Conservation (phyloP, 2,329 filamentous ascomycete species). For the Chrysoporthe deuterocubensis region DNA sequence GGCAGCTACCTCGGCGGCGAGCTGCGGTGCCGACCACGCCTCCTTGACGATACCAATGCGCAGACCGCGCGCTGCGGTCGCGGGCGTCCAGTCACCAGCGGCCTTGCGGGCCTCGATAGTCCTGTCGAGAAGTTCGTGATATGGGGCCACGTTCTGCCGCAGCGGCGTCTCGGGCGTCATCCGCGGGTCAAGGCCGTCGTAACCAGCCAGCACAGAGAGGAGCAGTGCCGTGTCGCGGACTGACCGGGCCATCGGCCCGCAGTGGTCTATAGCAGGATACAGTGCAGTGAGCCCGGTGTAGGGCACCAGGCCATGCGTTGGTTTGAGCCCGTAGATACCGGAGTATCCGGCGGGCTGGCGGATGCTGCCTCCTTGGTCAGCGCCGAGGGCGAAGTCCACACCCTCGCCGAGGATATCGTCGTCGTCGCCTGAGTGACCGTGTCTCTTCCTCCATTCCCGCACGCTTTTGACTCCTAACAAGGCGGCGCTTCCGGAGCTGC, state of each 20-base stretch:
- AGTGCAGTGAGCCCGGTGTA: constrained; percentile 51
- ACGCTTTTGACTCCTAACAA: constrained; percentile 35
- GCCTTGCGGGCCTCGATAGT: constrained; percentile 31
- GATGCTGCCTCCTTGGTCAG: constrained; percentile 45
- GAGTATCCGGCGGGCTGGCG: constrained; percentile 44
- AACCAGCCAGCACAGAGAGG: constrained; percentile 48
- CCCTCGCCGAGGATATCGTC: constrained; percentile 33
- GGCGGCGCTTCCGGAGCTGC: constrained; percentile 41
- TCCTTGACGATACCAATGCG: constrained; percentile 52
- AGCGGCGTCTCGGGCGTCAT: constrained; percentile 45
- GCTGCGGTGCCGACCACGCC: constrained; percentile 42
- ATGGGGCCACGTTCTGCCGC: constrained; percentile 38
- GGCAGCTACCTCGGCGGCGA: constrained; percentile 43
- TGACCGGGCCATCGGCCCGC: constrained; percentile 49
- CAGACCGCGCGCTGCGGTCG: constrained; percentile 42
- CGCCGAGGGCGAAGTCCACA: constrained; percentile 42
- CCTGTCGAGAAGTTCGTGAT: constrained; percentile 36
- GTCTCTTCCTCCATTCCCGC: constrained; percentile 21
- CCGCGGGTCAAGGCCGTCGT: constrained; percentile 52
- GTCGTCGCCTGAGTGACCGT: constrained; percentile 16
- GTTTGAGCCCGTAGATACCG: constrained; percentile 50
- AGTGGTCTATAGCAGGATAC: constrained; percentile 48
- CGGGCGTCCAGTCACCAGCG: constrained; percentile 32
- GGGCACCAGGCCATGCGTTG: constrained; percentile 53
- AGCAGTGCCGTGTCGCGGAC: constrained; percentile 48